Percentiles rank a stretch among this genome's conserved stretches.
These are phyloP conservation scores for Stenogyne calaminthoides DNA, from an alignment of 305 asterid species.

Conservation along the genomic window DNA sequence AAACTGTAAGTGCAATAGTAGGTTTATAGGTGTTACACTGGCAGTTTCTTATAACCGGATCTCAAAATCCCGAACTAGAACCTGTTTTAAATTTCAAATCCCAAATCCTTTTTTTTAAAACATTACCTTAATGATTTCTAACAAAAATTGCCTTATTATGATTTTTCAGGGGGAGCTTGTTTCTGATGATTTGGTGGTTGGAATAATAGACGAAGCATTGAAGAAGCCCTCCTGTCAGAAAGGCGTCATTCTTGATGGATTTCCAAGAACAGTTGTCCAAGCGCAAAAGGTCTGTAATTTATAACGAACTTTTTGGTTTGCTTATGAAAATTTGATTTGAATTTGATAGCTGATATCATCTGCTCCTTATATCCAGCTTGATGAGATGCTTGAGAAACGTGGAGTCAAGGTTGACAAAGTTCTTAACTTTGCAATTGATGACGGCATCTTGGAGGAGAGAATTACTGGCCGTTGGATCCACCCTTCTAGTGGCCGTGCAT, in stretches of 20 bases:
- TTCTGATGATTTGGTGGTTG: conserved; percentile 89
- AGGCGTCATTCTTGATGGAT: conserved; percentile 95
- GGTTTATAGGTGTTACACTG: too few species aligned
- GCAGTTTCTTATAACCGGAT: too few species aligned
- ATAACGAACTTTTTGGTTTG: conserved; percentile 4
- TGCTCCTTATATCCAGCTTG: conserved; percentile 57
- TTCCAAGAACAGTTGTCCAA: conserved; percentile 90
- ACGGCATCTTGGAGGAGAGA: conserved; percentile 83
- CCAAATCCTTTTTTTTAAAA: too few species aligned
- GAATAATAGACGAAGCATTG: conserved; percentile 83
- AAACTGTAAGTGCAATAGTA: too few species aligned
- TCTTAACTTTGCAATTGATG: conserved; percentile 85
- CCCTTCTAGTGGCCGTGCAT: conserved; percentile 84
- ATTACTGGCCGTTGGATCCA: conserved; percentile 95
- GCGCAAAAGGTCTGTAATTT: conserved; percentile 69
- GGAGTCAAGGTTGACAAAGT: conserved; percentile 92
- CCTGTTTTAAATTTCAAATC: too few species aligned
- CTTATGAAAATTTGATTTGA: conserved; percentile 1
- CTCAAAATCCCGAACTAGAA: too few species aligned
- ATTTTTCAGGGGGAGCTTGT: conserved; percentile 82
- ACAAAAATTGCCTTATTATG: conserved; percentile 12
- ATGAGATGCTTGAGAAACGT: conserved; percentile 82
- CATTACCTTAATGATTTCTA: neutral
- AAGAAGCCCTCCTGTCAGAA: conserved; percentile 89
- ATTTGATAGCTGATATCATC: conserved; percentile 27